Evolutionary conservation across 1,284 basidiomycete species (phyloP), one percentile per base, ranked within the genome.

Genomic region (Cerioporus squamosus): DNA sequence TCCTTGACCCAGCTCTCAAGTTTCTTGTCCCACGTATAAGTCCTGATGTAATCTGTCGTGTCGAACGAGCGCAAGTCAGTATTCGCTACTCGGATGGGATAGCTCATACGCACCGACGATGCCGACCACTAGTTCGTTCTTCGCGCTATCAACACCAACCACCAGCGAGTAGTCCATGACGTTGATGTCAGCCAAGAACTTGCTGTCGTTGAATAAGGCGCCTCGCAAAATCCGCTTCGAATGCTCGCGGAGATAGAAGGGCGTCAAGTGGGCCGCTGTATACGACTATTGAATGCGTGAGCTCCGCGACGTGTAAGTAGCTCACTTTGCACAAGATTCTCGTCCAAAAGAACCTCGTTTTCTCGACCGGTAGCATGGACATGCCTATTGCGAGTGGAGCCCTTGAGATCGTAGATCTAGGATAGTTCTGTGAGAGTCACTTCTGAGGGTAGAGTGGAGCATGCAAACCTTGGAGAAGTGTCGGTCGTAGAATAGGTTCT

Each of bases 81-180:
- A n/a, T 17, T 15, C 18, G 26, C 53, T 51, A 33, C 55, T 60
- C 63, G 59, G 67, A 17, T 62, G 62, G 29, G 8, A 45, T 47
- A 18, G 40, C 29, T 26, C 12, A 26, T 17, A 77, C 91, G 59
- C 71, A 91, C 93, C 95, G 61, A 99, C 95, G 55, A 99, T 98
- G n/a, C 97, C 97, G 40, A 97, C 87, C 15, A 98, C 94, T 15
- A 96, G 79, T 70, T 96, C 92, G 57, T 92, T 90, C 63, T 85
- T 90, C 51, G 81, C 78, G 62, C 85, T 87, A 71, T 97, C 95
- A 15, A 99, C 91, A 17, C 97, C 97, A 23, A 96, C 94, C 42
- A 99, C 90, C 17, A 99, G 79, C 20, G 96, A 98, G 75, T 99
- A 99, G 75, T 99, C 97, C 97, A 99, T 99, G 55, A 98, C 94